Evolutionary conservation across 1,284 basidiomycete species (phyloP).

Genomic region (Ustilago xerochloae): DNA sequence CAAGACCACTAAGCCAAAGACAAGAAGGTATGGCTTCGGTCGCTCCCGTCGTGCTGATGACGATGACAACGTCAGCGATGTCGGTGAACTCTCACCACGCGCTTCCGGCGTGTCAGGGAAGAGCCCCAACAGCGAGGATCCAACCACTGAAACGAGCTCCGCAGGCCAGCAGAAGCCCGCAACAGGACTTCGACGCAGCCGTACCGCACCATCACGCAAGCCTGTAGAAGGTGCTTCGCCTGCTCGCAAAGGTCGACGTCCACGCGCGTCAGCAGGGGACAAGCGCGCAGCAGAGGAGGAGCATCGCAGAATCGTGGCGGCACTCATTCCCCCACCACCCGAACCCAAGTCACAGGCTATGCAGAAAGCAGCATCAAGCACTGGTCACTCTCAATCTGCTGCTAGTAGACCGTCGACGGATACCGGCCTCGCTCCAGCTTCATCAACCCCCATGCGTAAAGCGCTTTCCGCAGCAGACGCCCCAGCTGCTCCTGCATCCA

Average conservation of each 20-base stretch:
- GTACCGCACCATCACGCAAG: conserved; percentile 47
- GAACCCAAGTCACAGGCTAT: conserved; percentile 33
- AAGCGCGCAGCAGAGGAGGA: conserved; percentile 38
- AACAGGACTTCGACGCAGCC: conserved; percentile 40
- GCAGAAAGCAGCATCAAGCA: conserved; percentile 36
- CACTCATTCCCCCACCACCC: conserved; percentile 43
- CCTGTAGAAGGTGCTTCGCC: conserved; percentile 30
- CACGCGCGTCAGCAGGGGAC: conserved; percentile 47
- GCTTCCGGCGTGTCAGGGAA: conserved; percentile 21
- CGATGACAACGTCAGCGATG: conserved; percentile 20
- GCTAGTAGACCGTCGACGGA: conserved; percentile 21
- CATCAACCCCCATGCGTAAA: conserved; percentile 43
- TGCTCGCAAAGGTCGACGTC: conserved; percentile 32
- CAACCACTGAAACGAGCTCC: neutral
- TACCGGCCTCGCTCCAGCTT: conserved; percentile 5
- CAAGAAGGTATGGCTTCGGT: conserved; percentile 20
- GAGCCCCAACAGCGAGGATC: conserved; percentile 8
- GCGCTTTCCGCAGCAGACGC: conserved; percentile 26
- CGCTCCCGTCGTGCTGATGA: conserved; percentile 17
- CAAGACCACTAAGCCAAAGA: conserved; percentile 45
- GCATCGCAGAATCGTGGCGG: conserved; percentile 39
- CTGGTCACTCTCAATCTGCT: conserved; percentile 23
- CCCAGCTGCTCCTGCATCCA: conserved; percentile 12
- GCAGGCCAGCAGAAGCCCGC: conserved; percentile 13
- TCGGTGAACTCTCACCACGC: conserved; percentile 25